A percentile compares a stretch with the other conserved stretches of the same genome.
phyloP scores from a whole-genome alignment of 73 alveolate genomes.

The Paramecium primaurelia region DNA sequence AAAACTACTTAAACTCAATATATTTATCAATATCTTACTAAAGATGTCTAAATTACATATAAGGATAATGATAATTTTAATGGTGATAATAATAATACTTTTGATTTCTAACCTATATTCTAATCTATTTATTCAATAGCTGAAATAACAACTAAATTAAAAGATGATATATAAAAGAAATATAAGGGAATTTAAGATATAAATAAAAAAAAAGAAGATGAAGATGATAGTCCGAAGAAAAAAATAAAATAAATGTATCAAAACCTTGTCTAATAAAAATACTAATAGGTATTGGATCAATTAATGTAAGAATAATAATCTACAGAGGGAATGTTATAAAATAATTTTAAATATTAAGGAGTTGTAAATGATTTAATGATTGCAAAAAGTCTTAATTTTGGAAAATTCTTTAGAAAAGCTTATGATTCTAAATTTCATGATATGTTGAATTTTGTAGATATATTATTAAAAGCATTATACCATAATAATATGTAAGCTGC shows the following conservation, averaged over 20 bases:
- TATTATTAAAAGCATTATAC: not conserved
- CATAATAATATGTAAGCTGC: not conserved
- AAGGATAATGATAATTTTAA: not conserved
- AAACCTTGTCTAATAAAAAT: not conserved
- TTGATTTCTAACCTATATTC: not conserved
- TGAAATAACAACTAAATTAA: not conserved
- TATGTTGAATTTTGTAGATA: slow-evolving; percentile 1
- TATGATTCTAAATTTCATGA: not conserved
- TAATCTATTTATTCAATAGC: not conserved
- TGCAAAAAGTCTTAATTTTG: not conserved
- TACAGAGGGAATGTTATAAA: not conserved
- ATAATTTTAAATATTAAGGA: not conserved
- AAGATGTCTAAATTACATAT: not conserved
- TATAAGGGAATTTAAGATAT: not conserved
- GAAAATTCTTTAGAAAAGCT: slow-evolving; percentile 25
- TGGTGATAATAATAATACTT: not conserved
- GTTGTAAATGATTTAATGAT: not conserved
- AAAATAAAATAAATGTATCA: not conserved
- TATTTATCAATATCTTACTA: not conserved
- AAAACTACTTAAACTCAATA: not conserved
- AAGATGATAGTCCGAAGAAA: not conserved
- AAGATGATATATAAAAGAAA: slow-evolving; percentile 17
- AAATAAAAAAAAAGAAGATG: not conserved
- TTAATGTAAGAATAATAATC: not conserved
- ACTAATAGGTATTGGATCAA: not conserved